Evolutionary conservation across 139 green algal genomes (phyloP), one percentile per base, ranked within the genome.

Genomic region (Gonium pectorale): DNA sequence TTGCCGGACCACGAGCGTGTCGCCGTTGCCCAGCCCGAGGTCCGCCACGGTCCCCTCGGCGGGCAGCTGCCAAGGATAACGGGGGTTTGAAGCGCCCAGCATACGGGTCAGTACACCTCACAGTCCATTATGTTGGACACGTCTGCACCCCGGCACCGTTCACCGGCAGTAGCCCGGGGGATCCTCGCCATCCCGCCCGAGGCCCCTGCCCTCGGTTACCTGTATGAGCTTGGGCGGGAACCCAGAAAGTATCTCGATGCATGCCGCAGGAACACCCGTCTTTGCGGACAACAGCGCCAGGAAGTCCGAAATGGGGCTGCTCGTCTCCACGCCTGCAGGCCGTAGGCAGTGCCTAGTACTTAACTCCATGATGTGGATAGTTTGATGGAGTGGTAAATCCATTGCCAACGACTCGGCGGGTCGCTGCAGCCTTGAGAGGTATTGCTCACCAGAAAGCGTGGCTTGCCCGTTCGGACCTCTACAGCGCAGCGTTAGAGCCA

Each of bases 191-290:
- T n/a, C n/a, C n/a, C n/a, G n/a, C n/a, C n/a, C n/a, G n/a, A n/a
- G n/a, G n/a, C n/a, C n/a, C n/a, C n/a, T n/a, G n/a, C n/a, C n/a
- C n/a, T n/a, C 2, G 37, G 59, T 31, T 63, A 90, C 90, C 83
- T 86, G 35, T 24, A 96, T 31, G 3, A 43, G 59, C 74, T 90
- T 92, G 0, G 92, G 93, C 3, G 94, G 94, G 46, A 96, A 97
- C 24, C 94, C 94, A 0, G 72, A 54, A 0, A 95, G 81, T 3
- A 97, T 43, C 71, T 97, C 93, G 66, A 94, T 92, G 13, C 29
- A 44, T 0, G 43, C 69, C 1, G 78, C 31, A 8, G 90, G 60
- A 19, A 96, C 75, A 21, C 90, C 90, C 0, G 90, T 86, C 37
- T 88, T 82, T 11, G 92, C 68, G 11, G 49, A 72, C 24, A 97